Evolutionary conservation across 805 yeast species (phyloP).

Genomic region (Wilhelminamyces savonicus): DNA sequence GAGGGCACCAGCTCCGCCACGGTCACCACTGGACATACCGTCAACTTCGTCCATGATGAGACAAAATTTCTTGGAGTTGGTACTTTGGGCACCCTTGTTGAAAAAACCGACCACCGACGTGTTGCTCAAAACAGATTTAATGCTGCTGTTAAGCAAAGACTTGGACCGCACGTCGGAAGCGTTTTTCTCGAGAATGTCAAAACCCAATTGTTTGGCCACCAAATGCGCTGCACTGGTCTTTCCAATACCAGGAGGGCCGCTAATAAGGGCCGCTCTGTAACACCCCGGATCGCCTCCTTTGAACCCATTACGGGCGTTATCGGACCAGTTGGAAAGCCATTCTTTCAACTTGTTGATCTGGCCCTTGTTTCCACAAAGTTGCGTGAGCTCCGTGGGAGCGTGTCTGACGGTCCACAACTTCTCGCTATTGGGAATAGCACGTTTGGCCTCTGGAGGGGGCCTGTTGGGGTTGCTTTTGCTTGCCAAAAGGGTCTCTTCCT

Average conservation of each 20-base stretch:
- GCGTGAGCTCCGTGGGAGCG: conserved; percentile 72
- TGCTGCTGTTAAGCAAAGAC: conserved; percentile 57
- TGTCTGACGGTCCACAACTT: conserved; percentile 90
- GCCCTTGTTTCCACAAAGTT: conserved; percentile 80
- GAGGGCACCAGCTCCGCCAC: conserved; percentile 96
- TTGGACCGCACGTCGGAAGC: conserved; percentile 91
- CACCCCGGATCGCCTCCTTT: conserved; percentile 57
- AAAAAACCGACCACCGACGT: conserved; percentile 80
- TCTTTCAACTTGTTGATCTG: conserved; percentile 55
- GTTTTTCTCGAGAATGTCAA: conserved; percentile 69
- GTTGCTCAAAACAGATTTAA: conserved; percentile 70
- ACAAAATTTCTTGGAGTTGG: conserved; percentile 56
- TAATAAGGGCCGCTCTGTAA: conserved; percentile 77
- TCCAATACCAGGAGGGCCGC: conserved; percentile 87
- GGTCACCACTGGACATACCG: conserved; percentile 98
- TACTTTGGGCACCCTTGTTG: conserved; percentile 26
- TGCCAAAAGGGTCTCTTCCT: conserved; percentile 13
- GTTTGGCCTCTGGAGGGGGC: conserved; percentile 9
- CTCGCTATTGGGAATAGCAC: conserved; percentile 44
- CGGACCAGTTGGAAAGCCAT: conserved; percentile 81
- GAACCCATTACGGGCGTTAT: conserved; percentile 48
- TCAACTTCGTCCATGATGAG: conserved; percentile 98
- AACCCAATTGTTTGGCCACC: conserved; percentile 63
- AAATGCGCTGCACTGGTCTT: conserved; percentile 79
- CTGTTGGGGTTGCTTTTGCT: conserved; percentile 3